Conservation (phyloP, 225 moss, liverwort and hornwort genomes). For the Pseudisothecium myosuroides region DNA sequence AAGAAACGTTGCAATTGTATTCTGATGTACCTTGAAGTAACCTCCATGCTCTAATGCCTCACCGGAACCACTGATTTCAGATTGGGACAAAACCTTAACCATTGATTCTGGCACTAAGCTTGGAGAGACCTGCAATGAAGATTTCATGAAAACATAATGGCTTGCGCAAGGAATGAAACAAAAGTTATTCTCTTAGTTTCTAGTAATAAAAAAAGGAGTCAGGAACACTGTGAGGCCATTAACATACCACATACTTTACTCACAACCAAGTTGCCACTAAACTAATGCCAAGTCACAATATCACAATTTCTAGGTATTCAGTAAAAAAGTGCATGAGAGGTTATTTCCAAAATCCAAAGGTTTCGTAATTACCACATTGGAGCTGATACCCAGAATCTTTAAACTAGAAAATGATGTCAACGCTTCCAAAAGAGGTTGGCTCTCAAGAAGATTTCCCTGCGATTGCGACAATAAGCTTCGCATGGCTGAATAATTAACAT, state of each 20-base stretch:
- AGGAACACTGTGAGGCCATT: background rate
- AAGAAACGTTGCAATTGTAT: background rate
- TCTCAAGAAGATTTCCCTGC: slow-evolving; percentile 59
- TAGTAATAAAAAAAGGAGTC: background rate
- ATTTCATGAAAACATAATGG: background rate
- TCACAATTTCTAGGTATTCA: background rate
- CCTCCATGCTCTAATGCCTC: slow-evolving; percentile 52
- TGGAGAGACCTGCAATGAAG: slow-evolving; percentile 29
- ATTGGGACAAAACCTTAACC: slow-evolving; percentile 20
- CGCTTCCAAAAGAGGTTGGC: slow-evolving; percentile 20
- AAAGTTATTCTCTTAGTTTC: background rate
- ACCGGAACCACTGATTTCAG: slow-evolving; percentile 58
- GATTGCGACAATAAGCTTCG: background rate
- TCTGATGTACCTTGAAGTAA: slow-evolving; percentile 63
- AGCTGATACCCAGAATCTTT: slow-evolving; percentile 53
- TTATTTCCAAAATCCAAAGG: background rate
- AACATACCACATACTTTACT: background rate
- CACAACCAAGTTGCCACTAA: background rate
- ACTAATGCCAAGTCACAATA: background rate
- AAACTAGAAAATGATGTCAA: slow-evolving; percentile 34
- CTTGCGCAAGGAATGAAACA: background rate
- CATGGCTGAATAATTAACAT: background rate
- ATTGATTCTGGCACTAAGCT: slow-evolving; percentile 17
- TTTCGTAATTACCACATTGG: slow-evolving; percentile 27
- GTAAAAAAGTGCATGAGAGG: background rate